Evolutionary conservation across 768 basidiomycete species (phyloP), one percentile per base, ranked within the genome.

Genomic region (Leccinum broughii): DNA sequence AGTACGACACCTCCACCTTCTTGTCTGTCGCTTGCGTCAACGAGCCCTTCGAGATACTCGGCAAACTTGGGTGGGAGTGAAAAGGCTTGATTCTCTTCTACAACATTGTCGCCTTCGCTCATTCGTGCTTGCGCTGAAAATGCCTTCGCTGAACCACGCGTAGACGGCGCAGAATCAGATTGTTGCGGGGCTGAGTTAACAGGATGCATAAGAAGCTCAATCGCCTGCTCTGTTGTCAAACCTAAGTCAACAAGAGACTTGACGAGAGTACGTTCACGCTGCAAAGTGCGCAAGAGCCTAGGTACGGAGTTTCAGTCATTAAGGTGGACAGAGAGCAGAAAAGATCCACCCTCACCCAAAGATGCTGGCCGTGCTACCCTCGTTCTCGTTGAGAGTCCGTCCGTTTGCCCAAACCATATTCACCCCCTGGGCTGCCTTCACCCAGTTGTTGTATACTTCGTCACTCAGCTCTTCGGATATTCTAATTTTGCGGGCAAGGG

Each of bases 331-430:
- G 9, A 14, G 24, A 35, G 20, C 3, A n/a, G 50, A 37, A 8
- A 28, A 35, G 13, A 54, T 15, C 63, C 80, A 62, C 56, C 10
- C n/a, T 20, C 17, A 85, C 83, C 81, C 83, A 58, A 93, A 89
- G 4, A 74, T 70, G 15, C 63, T 37, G 4, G 64, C 72, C 0
- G 89, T 83, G 57, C 87, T 85, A 57, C 92, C 73, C 46, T 95
- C 90, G 37, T 82, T 82, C 37, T 83, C 80, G 3, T 77, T 70
- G 9, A 96, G 66, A 14, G 72, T 65, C 5, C 82, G 78, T 0
- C 96, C 97, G 62, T 98, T 98, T 26, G 96, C 71, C 91, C 92
- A 97, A 41, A 88, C 79, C 61, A 82, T 73, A 70, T 79, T 87
- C 39, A 78, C 63, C 1, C 88, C 86, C 48, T 74, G 77, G 59